These are phyloP conservation scores for Podospora comata DNA, from an alignment of 495 filamentous ascomycete genomes.

Conservation along the genomic window DNA sequence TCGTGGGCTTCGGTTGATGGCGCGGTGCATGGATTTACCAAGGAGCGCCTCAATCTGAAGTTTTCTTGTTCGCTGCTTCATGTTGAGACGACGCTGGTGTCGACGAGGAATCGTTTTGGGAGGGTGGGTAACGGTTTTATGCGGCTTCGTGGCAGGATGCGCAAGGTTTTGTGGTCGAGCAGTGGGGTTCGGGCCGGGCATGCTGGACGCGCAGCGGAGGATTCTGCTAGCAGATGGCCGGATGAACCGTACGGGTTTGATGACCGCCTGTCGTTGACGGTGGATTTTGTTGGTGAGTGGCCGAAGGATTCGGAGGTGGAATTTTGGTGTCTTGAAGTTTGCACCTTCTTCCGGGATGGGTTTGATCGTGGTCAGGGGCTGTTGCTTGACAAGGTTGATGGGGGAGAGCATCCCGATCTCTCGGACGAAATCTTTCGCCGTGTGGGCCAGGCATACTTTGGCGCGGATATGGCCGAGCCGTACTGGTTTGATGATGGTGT, in stretches of 20 bases:
- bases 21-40: not conserved
- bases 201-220: not conserved
- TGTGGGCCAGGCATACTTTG: not conserved
- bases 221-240: not conserved
- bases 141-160: not conserved
- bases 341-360: not conserved
- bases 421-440: not conserved
- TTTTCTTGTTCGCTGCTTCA: not conserved
- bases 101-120: not conserved
- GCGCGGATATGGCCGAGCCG: not conserved
- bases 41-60: not conserved
- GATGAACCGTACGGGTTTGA: not conserved
- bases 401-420: not conserved
- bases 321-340: not conserved
- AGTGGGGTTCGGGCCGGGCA: not conserved
- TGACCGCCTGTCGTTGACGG: not conserved
- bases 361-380: not conserved
- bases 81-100: not conserved
- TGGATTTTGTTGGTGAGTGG: not conserved
- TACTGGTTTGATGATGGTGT: constrained; percentile 2
- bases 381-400: not conserved
- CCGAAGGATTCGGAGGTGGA: not conserved
- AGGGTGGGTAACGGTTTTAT: not conserved
- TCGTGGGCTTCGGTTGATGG: constrained; percentile 1
- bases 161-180: not conserved